A percentile compares a stretch with the other conserved stretches of the same genome.
These are phyloP conservation scores for Exophiala dermatitidis DNA, from an alignment of 2,329 filamentous ascomycete species.

Conservation along the genomic window DNA sequence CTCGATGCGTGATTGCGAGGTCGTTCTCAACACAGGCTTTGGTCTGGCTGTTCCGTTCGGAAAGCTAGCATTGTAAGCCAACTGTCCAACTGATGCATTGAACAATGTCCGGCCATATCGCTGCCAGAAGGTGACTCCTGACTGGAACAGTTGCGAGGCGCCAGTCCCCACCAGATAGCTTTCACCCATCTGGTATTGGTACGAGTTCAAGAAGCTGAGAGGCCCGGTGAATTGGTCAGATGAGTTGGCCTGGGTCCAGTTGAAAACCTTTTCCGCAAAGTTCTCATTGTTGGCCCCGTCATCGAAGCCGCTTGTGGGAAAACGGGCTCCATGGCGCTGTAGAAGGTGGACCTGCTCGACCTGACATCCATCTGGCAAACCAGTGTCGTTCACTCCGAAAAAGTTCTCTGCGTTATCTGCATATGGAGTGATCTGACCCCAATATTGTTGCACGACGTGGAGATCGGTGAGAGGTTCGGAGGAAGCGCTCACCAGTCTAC, in stretches of 20 bases:
- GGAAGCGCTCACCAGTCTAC: slow-evolving; percentile 12
- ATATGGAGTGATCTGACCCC: slow-evolving; percentile 46
- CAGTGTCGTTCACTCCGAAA: slow-evolving; percentile 33
- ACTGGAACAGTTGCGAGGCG: slow-evolving; percentile 44
- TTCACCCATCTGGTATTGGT: slow-evolving; percentile 42
- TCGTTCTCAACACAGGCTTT: slow-evolving; percentile 49
- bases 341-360: slow-evolving; percentile 49
- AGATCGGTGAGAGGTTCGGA: slow-evolving; percentile 30
- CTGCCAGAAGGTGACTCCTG: slow-evolving; percentile 49
- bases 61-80: slow-evolving; percentile 43
- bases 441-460: slow-evolving; percentile 34
- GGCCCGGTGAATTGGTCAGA: slow-evolving; percentile 40
- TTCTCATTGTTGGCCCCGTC: slow-evolving; percentile 45
- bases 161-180: slow-evolving; percentile 45
- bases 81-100: slow-evolving; percentile 43
- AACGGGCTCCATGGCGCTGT: slow-evolving; percentile 50
- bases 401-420: slow-evolving; percentile 39
- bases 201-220: slow-evolving; percentile 48
- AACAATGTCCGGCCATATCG: slow-evolving; percentile 49
- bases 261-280: slow-evolving; percentile 45
- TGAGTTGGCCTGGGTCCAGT: slow-evolving; percentile 38
- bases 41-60: slow-evolving; percentile 43
- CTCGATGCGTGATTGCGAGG: slow-evolving; percentile 47
- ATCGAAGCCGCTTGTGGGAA: slow-evolving; percentile 41
- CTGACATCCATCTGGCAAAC: slow-evolving; percentile 51